phyloP scores from a whole-genome alignment of 2,329 filamentous ascomycete genomes.

The Alternaria atra region DNA sequence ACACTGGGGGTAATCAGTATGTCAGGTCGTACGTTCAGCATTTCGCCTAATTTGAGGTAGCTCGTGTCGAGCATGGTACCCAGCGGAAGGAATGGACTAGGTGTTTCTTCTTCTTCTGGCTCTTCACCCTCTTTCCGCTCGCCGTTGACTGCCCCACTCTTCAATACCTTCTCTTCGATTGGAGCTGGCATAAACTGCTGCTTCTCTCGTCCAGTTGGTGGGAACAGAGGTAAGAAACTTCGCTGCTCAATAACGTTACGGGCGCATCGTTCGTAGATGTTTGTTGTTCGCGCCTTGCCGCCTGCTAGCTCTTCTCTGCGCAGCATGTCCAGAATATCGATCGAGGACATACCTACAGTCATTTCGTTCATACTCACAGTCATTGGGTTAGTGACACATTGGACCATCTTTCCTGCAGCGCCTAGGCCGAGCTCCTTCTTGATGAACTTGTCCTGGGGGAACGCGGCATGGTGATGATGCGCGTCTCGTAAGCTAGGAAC shows the following conservation, averaged over 20 bases:
- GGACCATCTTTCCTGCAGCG: constrained; percentile 66
- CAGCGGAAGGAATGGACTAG: constrained; percentile 52
- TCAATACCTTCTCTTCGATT: constrained; percentile 61
- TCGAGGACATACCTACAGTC: constrained; percentile 79
- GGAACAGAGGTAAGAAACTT: constrained; percentile 90
- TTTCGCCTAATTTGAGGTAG: constrained; percentile 89
- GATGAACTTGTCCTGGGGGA: constrained; percentile 78
- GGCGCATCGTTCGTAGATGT: constrained; percentile 75
- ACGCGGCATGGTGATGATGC: constrained; percentile 83
- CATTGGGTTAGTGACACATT: constrained; percentile 89
- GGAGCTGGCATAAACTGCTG: constrained; percentile 64
- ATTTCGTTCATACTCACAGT: constrained; percentile 88
- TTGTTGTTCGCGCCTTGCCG: constrained; percentile 64
- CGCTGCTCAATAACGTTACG: constrained; percentile 86
- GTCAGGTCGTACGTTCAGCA: constrained; percentile 86
- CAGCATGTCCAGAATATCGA: constrained; percentile 85
- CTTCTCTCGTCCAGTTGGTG: constrained; percentile 74
- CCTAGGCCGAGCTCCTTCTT: constrained; percentile 78
- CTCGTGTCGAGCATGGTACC: constrained; percentile 83
- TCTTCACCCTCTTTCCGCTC: constrained; percentile 43
- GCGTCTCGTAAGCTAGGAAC: constrained; percentile 84
- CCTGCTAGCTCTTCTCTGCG: constrained; percentile 75
- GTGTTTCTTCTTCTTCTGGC: constrained; percentile 61
- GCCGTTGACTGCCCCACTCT: constrained; percentile 53
- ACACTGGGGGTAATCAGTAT: constrained; percentile 83